Conservation (phyloP, 345 rosid genomes). For the Nasturtium officinale region DNA sequence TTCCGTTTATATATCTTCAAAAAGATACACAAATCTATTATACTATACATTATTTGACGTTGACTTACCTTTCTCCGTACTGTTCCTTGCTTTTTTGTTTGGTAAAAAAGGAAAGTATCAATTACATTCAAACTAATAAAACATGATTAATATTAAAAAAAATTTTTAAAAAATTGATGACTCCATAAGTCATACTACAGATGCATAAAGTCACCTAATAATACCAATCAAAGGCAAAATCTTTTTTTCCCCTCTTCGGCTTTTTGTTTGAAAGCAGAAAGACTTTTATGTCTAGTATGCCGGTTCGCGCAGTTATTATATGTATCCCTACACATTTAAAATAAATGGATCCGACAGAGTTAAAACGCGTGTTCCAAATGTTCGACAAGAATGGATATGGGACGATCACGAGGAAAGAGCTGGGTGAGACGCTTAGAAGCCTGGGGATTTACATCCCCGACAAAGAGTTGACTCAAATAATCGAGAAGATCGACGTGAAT, state of each 20-base stretch:
- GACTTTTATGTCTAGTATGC: too few relatives aligned
- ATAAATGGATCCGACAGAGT: slow-evolving; percentile 58
- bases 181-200: not conserved
- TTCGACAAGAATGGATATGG: slow-evolving; percentile 88
- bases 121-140: slow-evolving; percentile 1
- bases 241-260: slow-evolving; percentile 10
- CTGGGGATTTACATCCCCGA: slow-evolving; percentile 72
- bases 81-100: slow-evolving; percentile 1
- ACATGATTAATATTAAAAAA: not conserved
- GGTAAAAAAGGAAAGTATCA: not conserved
- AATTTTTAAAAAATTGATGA: not conserved
- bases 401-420: slow-evolving; percentile 62
- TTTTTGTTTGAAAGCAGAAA: too few relatives aligned
- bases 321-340: not conserved
- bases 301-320: too few relatives aligned
- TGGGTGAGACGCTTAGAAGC: slow-evolving; percentile 62
- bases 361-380: slow-evolving; percentile 71
- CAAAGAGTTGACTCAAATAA: slow-evolving; percentile 57
- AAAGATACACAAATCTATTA: slow-evolving; percentile 24
- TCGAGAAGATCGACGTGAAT: slow-evolving; percentile 54
- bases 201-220: slow-evolving; percentile 9
- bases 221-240: slow-evolving; percentile 24
- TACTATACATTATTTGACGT: slow-evolving; percentile 1
- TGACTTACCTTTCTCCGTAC: not conserved
- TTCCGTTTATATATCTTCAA: not conserved